Conservation (phyloP, 2,329 filamentous ascomycete species). For the Fusarium sp. region DNA sequence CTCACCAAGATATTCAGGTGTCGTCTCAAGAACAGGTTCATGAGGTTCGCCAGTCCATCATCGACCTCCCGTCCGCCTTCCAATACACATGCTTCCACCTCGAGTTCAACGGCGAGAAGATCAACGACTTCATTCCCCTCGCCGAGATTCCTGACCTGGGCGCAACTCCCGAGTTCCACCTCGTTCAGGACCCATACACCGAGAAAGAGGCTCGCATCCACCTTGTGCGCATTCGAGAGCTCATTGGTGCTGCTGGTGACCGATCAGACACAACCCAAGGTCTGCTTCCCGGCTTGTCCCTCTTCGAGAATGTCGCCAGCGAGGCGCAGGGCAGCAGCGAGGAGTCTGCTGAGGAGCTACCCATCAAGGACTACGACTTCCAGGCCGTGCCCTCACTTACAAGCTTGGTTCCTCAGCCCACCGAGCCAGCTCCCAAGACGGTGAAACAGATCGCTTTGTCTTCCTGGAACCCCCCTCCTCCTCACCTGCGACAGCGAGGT, state of each 20-base stretch:
- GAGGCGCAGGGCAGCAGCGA: slow-evolving; percentile 54
- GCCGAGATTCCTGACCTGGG: slow-evolving; percentile 87
- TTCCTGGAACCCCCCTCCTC: slow-evolving; percentile 95
- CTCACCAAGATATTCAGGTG: slow-evolving; percentile 64
- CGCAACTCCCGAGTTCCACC: slow-evolving; percentile 78
- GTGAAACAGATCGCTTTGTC: slow-evolving; percentile 90
- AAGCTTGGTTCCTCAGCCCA: slow-evolving; percentile 75
- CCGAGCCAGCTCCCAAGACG: slow-evolving; percentile 82
- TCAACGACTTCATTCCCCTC: slow-evolving; percentile 95
- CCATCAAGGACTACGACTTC: slow-evolving; percentile 80
- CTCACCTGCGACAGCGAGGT: slow-evolving; percentile 88
- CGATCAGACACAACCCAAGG: slow-evolving; percentile 89
- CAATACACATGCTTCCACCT: slow-evolving; percentile 99
- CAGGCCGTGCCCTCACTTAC: slow-evolving; percentile 73
- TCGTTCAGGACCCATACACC: slow-evolving; percentile 96
- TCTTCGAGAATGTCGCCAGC: slow-evolving; percentile 81
- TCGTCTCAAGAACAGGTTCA: slow-evolving; percentile 96
- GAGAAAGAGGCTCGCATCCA: slow-evolving; percentile 98
- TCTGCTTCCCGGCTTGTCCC: slow-evolving; percentile 83
- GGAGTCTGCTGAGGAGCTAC: slow-evolving; percentile 46
- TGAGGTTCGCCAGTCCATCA: slow-evolving; percentile 95
- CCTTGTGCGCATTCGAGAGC: slow-evolving; percentile 87
- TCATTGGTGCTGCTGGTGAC: slow-evolving; percentile 92
- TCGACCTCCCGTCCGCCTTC: slow-evolving; percentile 91
- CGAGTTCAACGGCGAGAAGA: slow-evolving; percentile 85